Percentiles rank a stretch among this genome's conserved stretches.
These are phyloP conservation scores for Epichloe glyceriae DNA, from an alignment of 2,329 filamentous ascomycete species.

Conservation along the genomic window DNA sequence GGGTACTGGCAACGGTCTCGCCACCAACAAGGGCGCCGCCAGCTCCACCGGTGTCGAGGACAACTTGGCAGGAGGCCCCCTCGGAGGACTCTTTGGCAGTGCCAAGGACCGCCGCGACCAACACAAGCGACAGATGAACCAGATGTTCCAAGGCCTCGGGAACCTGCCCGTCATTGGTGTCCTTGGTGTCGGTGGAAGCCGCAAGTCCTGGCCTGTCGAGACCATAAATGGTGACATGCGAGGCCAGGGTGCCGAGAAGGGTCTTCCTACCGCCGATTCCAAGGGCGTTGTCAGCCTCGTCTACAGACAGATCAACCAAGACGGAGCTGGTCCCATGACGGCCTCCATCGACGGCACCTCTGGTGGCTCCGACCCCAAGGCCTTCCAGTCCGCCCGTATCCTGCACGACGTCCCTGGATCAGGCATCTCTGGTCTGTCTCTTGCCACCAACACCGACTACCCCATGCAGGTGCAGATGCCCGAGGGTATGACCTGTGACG, in stretches of 20 bases:
- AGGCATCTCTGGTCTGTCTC: conserved; percentile 1
- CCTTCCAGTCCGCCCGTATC: conserved; percentile 1
- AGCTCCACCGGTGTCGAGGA: conserved; percentile 29
- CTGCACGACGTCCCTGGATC: conserved; percentile 1
- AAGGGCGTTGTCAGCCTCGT: background rate
- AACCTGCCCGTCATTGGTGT: background rate
- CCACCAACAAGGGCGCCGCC: background rate
- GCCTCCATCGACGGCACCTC: conserved; percentile 3
- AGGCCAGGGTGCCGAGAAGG: conserved; percentile 1
- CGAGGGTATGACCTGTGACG: conserved; percentile 1
- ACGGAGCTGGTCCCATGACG: conserved; percentile 2
- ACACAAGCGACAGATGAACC: conserved; percentile 17
- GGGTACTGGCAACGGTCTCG: background rate
- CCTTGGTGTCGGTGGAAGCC: background rate
- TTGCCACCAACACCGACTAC: conserved; percentile 4
- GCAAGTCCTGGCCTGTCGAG: background rate
- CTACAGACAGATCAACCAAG: conserved; percentile 4
- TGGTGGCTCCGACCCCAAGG: conserved; percentile 1
- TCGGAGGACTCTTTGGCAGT: background rate
- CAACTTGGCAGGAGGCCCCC: conserved; percentile 19
- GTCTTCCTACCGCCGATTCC: conserved; percentile 1
- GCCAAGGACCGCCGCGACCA: conserved; percentile 9
- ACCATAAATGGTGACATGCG: background rate
- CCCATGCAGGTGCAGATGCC: conserved; percentile 2
- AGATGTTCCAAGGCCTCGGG: conserved; percentile 13